Evolutionary conservation across 805 yeast species (phyloP).

Genomic region (Ogataea saltuana): DNA sequence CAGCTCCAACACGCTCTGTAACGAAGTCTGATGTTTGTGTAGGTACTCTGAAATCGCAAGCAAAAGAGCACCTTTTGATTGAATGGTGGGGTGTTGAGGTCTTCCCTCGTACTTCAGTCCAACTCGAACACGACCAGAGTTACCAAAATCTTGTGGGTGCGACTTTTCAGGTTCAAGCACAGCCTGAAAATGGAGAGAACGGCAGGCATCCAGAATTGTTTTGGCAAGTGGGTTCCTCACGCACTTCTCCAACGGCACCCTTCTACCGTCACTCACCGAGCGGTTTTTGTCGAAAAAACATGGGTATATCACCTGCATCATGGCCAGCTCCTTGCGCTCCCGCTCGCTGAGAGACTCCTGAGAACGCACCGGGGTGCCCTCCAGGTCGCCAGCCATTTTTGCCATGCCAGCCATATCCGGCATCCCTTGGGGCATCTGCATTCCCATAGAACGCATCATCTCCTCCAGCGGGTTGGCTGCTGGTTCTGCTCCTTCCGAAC

Average conservation of each 20-base stretch:
- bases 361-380: slow-evolving; percentile 19
- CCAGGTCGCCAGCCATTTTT: slow-evolving; percentile 14
- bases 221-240: slow-evolving; percentile 88
- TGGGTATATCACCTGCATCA: slow-evolving; percentile 81
- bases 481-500: slow-evolving; percentile 57
- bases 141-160: slow-evolving; percentile 97
- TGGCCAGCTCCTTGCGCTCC: slow-evolving; percentile 62
- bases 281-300: slow-evolving; percentile 85
- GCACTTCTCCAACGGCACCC: slow-evolving; percentile 67
- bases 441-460: slow-evolving; percentile 31
- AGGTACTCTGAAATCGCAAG: slow-evolving; percentile 61
- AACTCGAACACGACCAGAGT: slow-evolving; percentile 93
- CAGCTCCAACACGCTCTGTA: slow-evolving; percentile 59
- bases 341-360: slow-evolving; percentile 45
- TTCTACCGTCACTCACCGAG: slow-evolving; percentile 77
- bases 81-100: slow-evolving; percentile 36
- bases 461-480: slow-evolving; percentile 33
- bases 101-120: slow-evolving; percentile 53
- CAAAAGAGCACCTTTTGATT: slow-evolving; percentile 67
- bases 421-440: slow-evolving; percentile 26
- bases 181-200: slow-evolving; percentile 30
- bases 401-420: slow-evolving; percentile 29
- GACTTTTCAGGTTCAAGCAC: slow-evolving; percentile 77
- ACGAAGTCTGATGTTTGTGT: slow-evolving; percentile 66
- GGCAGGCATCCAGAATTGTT: slow-evolving; percentile 72